Base-by-base conservation (phyloP, 148 eudicot genomes). In the Limonium bicolor region DNA sequence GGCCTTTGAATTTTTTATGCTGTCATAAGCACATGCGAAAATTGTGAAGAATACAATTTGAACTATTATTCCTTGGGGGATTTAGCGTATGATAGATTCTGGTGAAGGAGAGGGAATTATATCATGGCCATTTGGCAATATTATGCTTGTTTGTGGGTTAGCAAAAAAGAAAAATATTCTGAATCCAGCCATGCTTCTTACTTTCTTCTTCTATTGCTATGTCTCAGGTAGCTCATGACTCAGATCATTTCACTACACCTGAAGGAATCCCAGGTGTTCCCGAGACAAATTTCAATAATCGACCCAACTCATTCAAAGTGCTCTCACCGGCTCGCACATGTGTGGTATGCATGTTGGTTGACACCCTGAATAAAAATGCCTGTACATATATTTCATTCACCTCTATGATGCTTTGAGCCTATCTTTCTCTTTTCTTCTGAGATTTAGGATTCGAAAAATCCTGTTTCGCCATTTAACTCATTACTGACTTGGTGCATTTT, bases 191-290 rank as follows among this genome's bases (percentile, higher is more conserved):
- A 38, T 38, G 15, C 11, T 38, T 17, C 1, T 17, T 38, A 3
- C 4, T 50, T 44, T 14, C 29, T n/a, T 28, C 27, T n/a, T n/a
- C n/a, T n/a, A n/a, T n/a, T n/a, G n/a, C n/a, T n/a, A n/a, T n/a
- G n/a, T 53, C 44, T 32, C 58, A 92, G 99, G 94, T 85, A 62
- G 99, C 71, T 18, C 99, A 92, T 58, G 83, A 85, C 6, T 69
- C 60, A 4, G 90, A 92, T 40, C 99, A 92, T 68, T 92, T 92
- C 68, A 92, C 99, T 17, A 61, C 37, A 21, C 90, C 99, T 14
- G 99, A 92, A 73, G 99, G 99, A 48, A 51, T 73, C 63, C 99
- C 99, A 17, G 99, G 99, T 29, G 82, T 76, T 41, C 82, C 99
- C 2, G 95, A 85, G 69, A 85, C 94, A 20, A 92, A 92, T 53